Base-by-base conservation (phyloP, 2,329 filamentous ascomycete genomes). In the Nothophaeocryptopus gaeumannii region DNA sequence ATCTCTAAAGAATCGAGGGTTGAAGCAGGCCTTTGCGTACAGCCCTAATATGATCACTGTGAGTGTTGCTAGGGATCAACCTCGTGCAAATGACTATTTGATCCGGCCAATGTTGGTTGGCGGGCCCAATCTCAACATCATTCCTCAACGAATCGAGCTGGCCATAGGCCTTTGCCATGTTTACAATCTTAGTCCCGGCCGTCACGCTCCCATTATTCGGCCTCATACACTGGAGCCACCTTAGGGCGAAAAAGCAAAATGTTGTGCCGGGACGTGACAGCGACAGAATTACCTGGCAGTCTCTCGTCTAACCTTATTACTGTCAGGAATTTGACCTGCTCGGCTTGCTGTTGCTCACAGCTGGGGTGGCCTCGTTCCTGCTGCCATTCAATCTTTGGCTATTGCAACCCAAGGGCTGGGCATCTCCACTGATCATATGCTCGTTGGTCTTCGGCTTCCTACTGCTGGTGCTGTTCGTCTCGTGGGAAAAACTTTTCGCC, bases 351-450 rank as follows among this genome's bases (percentile, higher is more conserved):
- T 49, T 65, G 2, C 46, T 67, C 13, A 44, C 48, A n/a, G 57
- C 70, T 2, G 84, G 83, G 1, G 77, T 85, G 55, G 74, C 78
- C 0, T 67, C 87, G 7, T 81, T 89, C 61, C 71, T 89, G n/a
- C 76, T 90, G 5, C 83, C 86, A 0, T 82, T 90, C 65, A 83
- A 74, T 13, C 72, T 89, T 15, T 62, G 58, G 50, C 59, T 41
- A 12, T 69, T 65, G 44, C 63, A 64, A 12, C 8, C 59, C 48
- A n/a, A 63, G 1, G 59, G 60, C 14, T 74, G 71, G 72, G 59
- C 59, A 9, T 65, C 68, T 0, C 56, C 59, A 1, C 64, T 67
- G 47, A 70, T 75, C 48, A 65, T 74, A 46, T 63, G 62, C 48
- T 62, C 66, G 62, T 49, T 66, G 20, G 55, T 66, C 35, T 44